Evolutionary conservation across 192 early-diverging fungal species (phyloP), one percentile per base, ranked within the genome.

Genomic region (Umbelopsis ramanniana): DNA sequence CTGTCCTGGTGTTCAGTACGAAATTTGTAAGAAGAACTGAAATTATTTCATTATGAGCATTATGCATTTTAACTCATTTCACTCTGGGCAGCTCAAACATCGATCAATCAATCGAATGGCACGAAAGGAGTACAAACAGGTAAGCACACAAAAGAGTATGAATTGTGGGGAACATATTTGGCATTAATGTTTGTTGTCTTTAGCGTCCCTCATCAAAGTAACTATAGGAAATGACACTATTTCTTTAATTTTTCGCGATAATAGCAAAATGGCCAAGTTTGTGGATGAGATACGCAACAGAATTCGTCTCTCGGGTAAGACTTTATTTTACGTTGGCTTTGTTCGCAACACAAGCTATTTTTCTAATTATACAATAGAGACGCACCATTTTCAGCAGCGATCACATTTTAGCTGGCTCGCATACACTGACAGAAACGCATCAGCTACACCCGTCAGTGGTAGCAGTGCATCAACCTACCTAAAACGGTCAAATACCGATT

Each of bases 221-320:
- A 19, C 6, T 19, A 19, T 14, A 19, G 57, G 33, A 14, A 35
- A 63, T n/a, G 33, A 63, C 8, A 37, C 3, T 63, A 19, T 63
- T 5, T 29, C 57, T 12, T 14, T 63, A 19, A 14, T 63, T 5
- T 63, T 63, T 33, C 57, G n/a, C 8, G 33, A 63, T 19, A 63
- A 63, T 63, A 6, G 6, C 57, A 63, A 63, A 14, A 63, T 63
- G 57, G 57, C 57, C 6, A 63, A 63, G 14, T 63, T 63, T 63
- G 57, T 63, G 26, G 57, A 63, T 37, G 57, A 63, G 57, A 22
- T 63, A 14, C 57, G 57, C 11, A 63, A 63, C 12, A 29, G 33
- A 63, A 29, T 63, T 26, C 26, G 33, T 29, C 33, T 33, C 3
- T 22, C 57, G 15, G 33, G 29, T 63, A 19, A 19, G 48, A 50